phyloP scores from a whole-genome alignment of 2,329 filamentous ascomycete species.

The Diaporthe sp. region DNA sequence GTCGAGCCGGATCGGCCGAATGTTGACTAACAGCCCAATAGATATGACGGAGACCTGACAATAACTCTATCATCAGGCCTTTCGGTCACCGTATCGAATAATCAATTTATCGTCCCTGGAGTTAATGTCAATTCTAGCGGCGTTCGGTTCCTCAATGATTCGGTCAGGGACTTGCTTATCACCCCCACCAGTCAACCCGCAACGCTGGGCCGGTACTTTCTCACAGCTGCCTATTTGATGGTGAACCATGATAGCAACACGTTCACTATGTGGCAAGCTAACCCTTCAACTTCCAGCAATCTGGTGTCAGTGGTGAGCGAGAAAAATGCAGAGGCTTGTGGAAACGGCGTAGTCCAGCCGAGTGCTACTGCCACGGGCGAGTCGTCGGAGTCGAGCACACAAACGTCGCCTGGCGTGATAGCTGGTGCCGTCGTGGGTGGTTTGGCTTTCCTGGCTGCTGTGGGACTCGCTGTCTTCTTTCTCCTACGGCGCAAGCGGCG shows the following conservation, averaged over 20 bases:
- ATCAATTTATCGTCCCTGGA: not conserved
- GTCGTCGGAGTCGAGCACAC: not conserved
- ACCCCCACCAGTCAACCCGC: not conserved
- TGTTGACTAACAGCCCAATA: not conserved
- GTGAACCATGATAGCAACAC: not conserved
- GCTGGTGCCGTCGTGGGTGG: not conserved
- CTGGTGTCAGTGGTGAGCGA: not conserved
- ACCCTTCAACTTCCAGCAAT: not conserved
- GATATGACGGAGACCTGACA: constrained; percentile 1
- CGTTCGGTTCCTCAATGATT: not conserved
- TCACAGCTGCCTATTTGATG: constrained; percentile 14
- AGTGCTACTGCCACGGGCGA: not conserved
- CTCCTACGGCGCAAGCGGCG: not conserved
- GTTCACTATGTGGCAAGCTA: constrained; percentile 1
- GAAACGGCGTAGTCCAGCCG: not conserved
- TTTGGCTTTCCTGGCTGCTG: not conserved
- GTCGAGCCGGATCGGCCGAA: not conserved
- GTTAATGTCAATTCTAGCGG: not conserved
- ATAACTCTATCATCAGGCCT: not conserved
- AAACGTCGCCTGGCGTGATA: not conserved
- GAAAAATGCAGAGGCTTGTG: not conserved
- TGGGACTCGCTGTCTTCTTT: not conserved
- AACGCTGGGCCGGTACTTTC: not conserved
- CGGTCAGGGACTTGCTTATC: not conserved
- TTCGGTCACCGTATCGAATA: not conserved